Conservation (phyloP, 192 early-diverging fungal species). For the Podila epigama region DNA sequence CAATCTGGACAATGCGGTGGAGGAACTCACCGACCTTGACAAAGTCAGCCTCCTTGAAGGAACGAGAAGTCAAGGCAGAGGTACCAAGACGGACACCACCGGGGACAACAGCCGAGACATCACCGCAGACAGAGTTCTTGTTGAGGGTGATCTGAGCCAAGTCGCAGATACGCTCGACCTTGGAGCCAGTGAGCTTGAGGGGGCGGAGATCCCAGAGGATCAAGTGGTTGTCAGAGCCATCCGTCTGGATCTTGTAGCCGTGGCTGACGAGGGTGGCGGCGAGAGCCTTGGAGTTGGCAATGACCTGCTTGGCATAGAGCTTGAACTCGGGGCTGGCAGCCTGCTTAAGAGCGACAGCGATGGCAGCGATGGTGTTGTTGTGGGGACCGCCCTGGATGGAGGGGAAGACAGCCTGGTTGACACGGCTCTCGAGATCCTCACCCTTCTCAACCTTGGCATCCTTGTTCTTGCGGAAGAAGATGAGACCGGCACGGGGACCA, state of each 20-base stretch:
- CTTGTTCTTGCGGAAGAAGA: constrained; percentile 93
- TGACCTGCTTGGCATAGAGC: constrained; percentile 94
- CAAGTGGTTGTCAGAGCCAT: constrained; percentile 98
- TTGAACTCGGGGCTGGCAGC: constrained; percentile 93
- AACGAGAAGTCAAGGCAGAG: constrained; percentile 95
- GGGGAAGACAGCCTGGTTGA: constrained; percentile 99
- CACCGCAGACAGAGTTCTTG: constrained; percentile 99
- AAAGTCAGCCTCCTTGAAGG: constrained; percentile 97
- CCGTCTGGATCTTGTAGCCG: constrained; percentile 95
- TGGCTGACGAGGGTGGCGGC: constrained; percentile 75
- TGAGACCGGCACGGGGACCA: constrained; percentile 98
- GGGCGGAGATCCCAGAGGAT: constrained; percentile 98
- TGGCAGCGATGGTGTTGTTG: constrained; percentile 99
- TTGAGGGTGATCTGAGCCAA: constrained; percentile 97
- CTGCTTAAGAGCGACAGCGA: constrained; percentile 99
- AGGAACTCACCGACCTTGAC: constrained; percentile 95
- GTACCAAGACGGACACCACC: constrained; percentile 98
- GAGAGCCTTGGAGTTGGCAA: constrained; percentile 90
- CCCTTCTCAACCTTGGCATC: constrained; percentile 68
- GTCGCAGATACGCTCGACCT: constrained; percentile 99
- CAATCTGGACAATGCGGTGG: constrained; percentile 93
- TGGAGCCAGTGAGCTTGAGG: constrained; percentile 89
- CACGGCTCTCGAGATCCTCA: constrained; percentile 90
- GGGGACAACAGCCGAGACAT: constrained; percentile 93
- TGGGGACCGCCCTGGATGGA: constrained; percentile 99